A percentile compares a stretch with the other conserved stretches of the same genome.
Evolutionary conservation across 2,329 filamentous ascomycete species (phyloP).

Genomic region (Hypocreales sp.): DNA sequence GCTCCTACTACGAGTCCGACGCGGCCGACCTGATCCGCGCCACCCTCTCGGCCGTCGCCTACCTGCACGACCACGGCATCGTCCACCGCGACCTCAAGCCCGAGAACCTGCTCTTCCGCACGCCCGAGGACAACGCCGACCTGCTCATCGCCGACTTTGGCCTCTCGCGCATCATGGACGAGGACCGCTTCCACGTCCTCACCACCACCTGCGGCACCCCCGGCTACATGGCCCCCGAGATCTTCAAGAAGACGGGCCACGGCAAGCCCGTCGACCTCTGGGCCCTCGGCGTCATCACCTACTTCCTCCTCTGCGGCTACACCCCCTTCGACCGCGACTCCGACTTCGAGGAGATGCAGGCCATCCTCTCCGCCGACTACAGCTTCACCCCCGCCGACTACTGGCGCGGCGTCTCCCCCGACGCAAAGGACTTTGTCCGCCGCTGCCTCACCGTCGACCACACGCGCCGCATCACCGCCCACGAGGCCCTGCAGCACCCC

Average conservation of each 20-base stretch:
- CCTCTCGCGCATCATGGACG: constrained; percentile 92
- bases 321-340: constrained; percentile 95
- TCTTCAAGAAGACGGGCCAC: constrained; percentile 97
- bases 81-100: constrained; percentile 96
- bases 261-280: constrained; percentile 97
- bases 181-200: constrained; percentile 93
- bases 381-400: constrained; percentile 89
- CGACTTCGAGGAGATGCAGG: constrained; percentile 98
- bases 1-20: constrained; percentile 95
- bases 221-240: constrained; percentile 98
- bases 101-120: constrained; percentile 91
- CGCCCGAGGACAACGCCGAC: constrained; percentile 94
- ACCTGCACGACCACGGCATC: constrained; percentile 96
- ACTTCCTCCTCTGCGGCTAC: constrained; percentile 95
- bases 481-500: constrained; percentile 55
- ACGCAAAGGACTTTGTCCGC: constrained; percentile 83
- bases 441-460: constrained; percentile 86
- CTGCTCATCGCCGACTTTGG: constrained; percentile 95
- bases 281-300: constrained; percentile 97
- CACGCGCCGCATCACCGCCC: constrained; percentile 73
- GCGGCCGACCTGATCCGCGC: constrained; percentile 90
- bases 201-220: constrained; percentile 97
- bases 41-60: constrained; percentile 92
- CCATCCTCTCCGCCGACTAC: constrained; percentile 92
- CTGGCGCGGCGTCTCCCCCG: constrained; percentile 82